Evolutionary conservation across 2,329 filamentous ascomycete species (phyloP), one percentile per base, ranked within the genome.

Genomic region (Fusarium coicis): DNA sequence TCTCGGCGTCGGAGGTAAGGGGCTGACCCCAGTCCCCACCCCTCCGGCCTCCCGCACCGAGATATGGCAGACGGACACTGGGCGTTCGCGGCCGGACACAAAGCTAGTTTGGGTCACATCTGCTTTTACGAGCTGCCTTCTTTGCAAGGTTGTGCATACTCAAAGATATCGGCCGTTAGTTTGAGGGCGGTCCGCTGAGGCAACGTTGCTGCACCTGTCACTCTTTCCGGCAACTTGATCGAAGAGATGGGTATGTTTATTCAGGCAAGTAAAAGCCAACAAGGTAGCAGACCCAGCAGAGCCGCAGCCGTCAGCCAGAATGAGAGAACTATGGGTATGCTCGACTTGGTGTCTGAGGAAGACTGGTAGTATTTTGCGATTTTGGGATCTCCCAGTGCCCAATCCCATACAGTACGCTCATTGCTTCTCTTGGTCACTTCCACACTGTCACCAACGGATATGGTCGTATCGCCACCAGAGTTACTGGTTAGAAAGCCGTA

Each of bases 401-500:
- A 89, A 70, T 87, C 85, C 81, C 82, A 90, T 30, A 86, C 84
- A 32, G 89, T 87, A 68, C 89, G 83, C 74, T 90, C 84, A 26
- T 80, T 74, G 53, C 85, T 86, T 53, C 85, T 83, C 74, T 82
- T 85, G 14, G 84, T 84, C 50, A 92, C 87, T 34, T 79, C 76
- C 66, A 92, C 85, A 50, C 86, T 82, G 79, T 92, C 87, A 4
- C 90, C 75, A 16, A 74, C 60, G 15, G 70, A 67, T 42, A 77
- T 63, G 14, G 32, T 50, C 11, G 77, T 76, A 21, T 80, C 72
- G 26, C 76, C 74, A 12, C 70, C 72, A 16, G 72, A 50, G 14
- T 62, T 67, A 18, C 75, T 70, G 26, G 72, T 74, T 10, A 92
- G 80, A 78, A 93, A 94, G 1, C 87, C 91, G 81, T 94, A 94